Evolutionary conservation across 2,329 filamentous ascomycete genomes (phyloP).

Genomic region (Alternaria gaisen): DNA sequence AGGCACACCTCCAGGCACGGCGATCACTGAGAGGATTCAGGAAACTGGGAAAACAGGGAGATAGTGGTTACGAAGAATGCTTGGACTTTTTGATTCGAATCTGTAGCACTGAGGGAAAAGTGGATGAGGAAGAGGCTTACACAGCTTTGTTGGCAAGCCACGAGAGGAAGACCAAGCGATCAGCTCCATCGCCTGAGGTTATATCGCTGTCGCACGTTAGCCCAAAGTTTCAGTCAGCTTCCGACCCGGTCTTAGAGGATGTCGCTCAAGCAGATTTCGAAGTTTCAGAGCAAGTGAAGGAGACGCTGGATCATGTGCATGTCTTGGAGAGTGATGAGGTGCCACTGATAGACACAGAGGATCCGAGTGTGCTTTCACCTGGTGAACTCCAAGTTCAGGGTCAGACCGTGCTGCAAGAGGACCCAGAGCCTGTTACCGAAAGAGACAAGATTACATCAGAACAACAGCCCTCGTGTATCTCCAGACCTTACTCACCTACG

Average conservation of each 20-base stretch:
- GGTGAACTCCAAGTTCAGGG: not conserved
- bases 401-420: not conserved
- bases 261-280: not conserved
- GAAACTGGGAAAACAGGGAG: constrained; percentile 23
- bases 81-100: constrained; percentile 25
- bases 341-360: not conserved
- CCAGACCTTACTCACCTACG: not conserved
- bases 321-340: not conserved
- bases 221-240: not conserved
- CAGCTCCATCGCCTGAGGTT: not conserved
- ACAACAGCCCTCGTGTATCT: not conserved
- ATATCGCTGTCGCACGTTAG: not conserved
- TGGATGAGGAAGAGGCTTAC: constrained; percentile 35
- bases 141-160: constrained; percentile 21
- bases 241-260: not conserved
- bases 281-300: not conserved
- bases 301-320: not conserved
- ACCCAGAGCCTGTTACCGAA: not conserved
- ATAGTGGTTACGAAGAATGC: constrained; percentile 23
- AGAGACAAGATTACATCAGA: not conserved
- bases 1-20: constrained; percentile 32
- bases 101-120: constrained; percentile 24
- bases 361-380: not conserved
- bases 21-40: constrained; percentile 29
- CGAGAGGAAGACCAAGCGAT: not conserved